Conservation (phyloP, 345 rosid species). For the Camelina neglecta region DNA sequence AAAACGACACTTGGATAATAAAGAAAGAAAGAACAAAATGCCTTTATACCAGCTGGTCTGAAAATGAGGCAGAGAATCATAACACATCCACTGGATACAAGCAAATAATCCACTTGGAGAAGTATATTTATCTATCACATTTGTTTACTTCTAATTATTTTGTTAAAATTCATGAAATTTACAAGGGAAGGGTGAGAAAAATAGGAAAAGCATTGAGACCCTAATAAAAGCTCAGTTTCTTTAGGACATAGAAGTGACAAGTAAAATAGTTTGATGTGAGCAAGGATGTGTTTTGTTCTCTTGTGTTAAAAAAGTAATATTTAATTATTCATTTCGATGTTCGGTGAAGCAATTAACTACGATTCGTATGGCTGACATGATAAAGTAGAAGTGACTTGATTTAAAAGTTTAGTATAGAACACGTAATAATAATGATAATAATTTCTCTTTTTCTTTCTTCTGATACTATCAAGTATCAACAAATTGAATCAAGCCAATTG, state of each 20-base stretch:
- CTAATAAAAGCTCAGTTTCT: conserved; percentile 19
- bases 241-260: conserved; percentile 33
- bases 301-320: not conserved
- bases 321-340: not conserved
- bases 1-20: conserved; percentile 36
- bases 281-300: conserved; percentile 19
- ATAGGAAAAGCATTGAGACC: conserved; percentile 14
- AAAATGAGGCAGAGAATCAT: conserved; percentile 42
- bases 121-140: not conserved
- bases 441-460: not conserved
- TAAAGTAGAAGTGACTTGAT: conserved; percentile 35
- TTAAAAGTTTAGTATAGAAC: conserved; percentile 40
- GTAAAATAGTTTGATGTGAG: conserved; percentile 35
- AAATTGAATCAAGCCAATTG: not conserved
- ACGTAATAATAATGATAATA: conserved; percentile 23
- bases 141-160: not conserved
- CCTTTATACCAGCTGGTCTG: conserved; percentile 40
- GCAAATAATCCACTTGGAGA: conserved; percentile 38
- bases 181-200: not conserved
- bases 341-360: conserved; percentile 33
- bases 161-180: not conserved
- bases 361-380: conserved; percentile 13
- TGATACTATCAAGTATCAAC: not conserved
- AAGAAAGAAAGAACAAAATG: conserved; percentile 28
- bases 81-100: conserved; percentile 35